Evolutionary conservation across 768 basidiomycete genomes (phyloP), one percentile per base, ranked within the genome.

Genomic region (Suillus discolor): DNA sequence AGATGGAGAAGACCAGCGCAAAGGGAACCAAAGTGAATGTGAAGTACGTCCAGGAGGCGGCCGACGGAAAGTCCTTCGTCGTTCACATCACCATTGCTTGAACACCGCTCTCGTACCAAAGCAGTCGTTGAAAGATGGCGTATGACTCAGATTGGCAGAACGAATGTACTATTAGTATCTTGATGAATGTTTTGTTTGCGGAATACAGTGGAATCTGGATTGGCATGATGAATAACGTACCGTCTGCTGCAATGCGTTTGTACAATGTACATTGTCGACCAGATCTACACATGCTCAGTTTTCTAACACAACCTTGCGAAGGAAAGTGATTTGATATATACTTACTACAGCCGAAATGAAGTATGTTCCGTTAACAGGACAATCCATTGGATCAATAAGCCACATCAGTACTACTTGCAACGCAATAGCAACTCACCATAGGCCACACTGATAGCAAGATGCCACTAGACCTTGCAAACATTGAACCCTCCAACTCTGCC

Each of bases 401-500:
- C 18, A 54, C 6, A 28, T 15, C 16, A 51, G 49, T 3, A 28
- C n/a, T n/a, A n/a, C n/a, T n/a, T 28, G 2, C 34, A 49, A 25
- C 49, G 23, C 25, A 23, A 55, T 34, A 34, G 12, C 31, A 36
- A 55, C 31, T 55, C 54, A 55, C 25, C 36, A 59, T 25, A 25
- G 7, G 3, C 20, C 12, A 57, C 23, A 25, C 9, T 2, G 7
- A 28, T 18, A 53, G 0, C 28, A 60, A 42, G 25, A 60, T 60
- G 59, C 18, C 28, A 28, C 28, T 13, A 41, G 41, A 60, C 6
- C 59, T 60, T 13, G 6, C 25, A 42, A 7, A 12, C 18, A 6
- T 60, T 20, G 18, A 60, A 13, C 59, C 59, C 59, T 60, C 59
- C 41, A 60, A 60, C 25, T 69, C 77, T 39, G 92, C 89, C 1